Conservation (phyloP, 371 early-diverging fungal genomes). For the Apophysomyces sp. region DNA sequence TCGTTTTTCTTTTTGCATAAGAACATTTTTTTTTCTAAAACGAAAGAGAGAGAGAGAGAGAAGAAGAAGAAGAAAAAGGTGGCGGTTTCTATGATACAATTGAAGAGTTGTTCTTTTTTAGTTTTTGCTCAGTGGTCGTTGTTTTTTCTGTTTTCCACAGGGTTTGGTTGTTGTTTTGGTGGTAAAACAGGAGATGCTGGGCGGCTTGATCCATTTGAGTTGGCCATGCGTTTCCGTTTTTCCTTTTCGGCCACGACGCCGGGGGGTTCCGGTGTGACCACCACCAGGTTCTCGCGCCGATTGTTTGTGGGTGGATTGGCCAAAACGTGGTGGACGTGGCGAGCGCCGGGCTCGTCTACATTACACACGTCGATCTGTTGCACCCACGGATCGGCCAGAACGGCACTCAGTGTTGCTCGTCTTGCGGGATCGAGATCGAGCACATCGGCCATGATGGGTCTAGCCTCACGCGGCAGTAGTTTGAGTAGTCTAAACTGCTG, state of each 20-base stretch:
- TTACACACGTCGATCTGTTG: constrained; percentile 60
- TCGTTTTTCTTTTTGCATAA: no score
- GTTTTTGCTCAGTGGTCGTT: neutral
- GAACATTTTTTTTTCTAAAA: neutral
- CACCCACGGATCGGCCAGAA: constrained; percentile 58
- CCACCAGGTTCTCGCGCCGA: constrained; percentile 16
- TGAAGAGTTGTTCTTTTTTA: neutral
- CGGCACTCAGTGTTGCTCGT: constrained; percentile 38
- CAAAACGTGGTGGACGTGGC: constrained; percentile 51
- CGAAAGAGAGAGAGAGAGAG: neutral
- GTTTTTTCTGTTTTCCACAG: neutral
- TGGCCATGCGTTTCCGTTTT: constrained; percentile 9
- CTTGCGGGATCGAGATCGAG: constrained; percentile 52
- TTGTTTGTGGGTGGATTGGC: neutral
- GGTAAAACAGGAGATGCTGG: constrained; percentile 1
- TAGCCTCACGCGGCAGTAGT: constrained; percentile 50
- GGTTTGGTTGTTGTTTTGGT: neutral
- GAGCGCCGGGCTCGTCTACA: constrained; percentile 37
- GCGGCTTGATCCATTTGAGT: neutral
- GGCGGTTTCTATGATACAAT: neutral
- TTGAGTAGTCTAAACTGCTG: constrained; percentile 48
- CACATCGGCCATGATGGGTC: constrained; percentile 47
- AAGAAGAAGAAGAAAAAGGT: no score
- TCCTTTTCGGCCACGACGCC: constrained; percentile 24
- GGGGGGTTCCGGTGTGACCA: constrained; percentile 19